Base-by-base conservation (phyloP, 2,329 filamentous ascomycete genomes). In the Epichloe brachyelytri region DNA sequence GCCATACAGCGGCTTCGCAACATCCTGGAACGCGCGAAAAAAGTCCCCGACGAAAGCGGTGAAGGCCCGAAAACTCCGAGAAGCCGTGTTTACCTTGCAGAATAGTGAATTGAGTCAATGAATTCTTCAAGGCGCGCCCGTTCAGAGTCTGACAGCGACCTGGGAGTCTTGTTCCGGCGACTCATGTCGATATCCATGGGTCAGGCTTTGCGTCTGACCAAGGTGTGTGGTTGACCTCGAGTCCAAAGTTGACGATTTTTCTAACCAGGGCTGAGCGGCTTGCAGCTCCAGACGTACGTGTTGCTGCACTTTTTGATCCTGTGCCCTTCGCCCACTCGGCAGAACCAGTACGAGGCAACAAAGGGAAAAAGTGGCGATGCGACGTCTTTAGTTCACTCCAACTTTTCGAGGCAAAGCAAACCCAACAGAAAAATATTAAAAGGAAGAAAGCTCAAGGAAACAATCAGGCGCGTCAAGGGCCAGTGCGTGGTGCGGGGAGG, bases 51-150 rank as follows among this genome's bases (percentile, higher is more conserved):
- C 38, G 20, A 40, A 33, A 44, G 36, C 45, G 46, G 43, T 48
- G 34, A 44, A 39, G 46, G 52, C 40, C 10, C 14, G 17, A 12
- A 30, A 22, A 12, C 2, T 15, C 14, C 10, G 22, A 10, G 26
- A 17, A 22, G 34, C 7, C 17, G 38, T 43, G 19, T 41, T 49
- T 74, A 95, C 89, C 89, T 81, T 56, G 86, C 80, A 49, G 91
- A 97, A 72, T 98, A 98, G 70, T 97, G 90, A 61, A 98, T 98
- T 34, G 82, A 80, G 62, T 97, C 89, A 58, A 93, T 81, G 65
- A 87, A 97, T 68, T 97, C 90, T 55, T 96, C 88, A 53, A 98
- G 76, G 54, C 85, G 82, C 58, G 85, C 81, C 58, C 86, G 82
- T 76, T 98, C 93, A 17, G 77, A 71, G 56, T 96, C 88, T 34